A percentile compares a stretch with the other conserved stretches of the same genome.
phyloP scores from a whole-genome alignment of 345 rosid genomes.

The Citropsis articulata region DNA sequence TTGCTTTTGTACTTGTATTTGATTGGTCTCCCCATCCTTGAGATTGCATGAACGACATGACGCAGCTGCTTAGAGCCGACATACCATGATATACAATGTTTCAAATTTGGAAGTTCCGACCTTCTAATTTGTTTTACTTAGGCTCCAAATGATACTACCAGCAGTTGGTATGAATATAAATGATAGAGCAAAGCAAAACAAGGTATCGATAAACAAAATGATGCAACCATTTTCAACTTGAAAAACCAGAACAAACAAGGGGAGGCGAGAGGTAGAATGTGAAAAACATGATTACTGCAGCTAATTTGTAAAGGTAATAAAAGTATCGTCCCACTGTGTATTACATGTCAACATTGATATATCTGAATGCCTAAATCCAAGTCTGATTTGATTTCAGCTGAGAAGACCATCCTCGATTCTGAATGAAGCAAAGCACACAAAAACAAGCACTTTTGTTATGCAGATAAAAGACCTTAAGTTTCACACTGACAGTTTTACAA shows the following conservation, averaged over 20 bases:
- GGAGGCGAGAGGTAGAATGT: neutral
- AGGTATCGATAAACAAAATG: too few species aligned
- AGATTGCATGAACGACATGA: too few species aligned
- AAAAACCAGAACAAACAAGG: neutral
- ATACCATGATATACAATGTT: too few species aligned
- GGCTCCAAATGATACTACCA: too few species aligned
- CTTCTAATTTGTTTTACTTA: too few species aligned
- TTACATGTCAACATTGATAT: neutral
- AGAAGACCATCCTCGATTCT: neutral
- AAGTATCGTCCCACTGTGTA: neutral
- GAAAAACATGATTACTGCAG: neutral
- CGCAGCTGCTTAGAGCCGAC: too few species aligned
- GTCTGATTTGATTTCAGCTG: neutral
- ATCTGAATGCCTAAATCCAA: neutral
- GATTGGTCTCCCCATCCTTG: too few species aligned
- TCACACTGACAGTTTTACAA: neutral
- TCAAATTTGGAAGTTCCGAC: too few species aligned
- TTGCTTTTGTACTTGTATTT: too few species aligned
- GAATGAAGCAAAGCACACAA: neutral
- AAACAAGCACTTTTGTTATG: neutral
- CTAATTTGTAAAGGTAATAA: neutral
- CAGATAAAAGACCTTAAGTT: neutral
- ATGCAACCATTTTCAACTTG: neutral
- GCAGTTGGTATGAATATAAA: too few species aligned
- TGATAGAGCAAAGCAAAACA: too few species aligned